phyloP scores from a whole-genome alignment of 2,329 filamentous ascomycete species.

The Fusarium sp. region DNA sequence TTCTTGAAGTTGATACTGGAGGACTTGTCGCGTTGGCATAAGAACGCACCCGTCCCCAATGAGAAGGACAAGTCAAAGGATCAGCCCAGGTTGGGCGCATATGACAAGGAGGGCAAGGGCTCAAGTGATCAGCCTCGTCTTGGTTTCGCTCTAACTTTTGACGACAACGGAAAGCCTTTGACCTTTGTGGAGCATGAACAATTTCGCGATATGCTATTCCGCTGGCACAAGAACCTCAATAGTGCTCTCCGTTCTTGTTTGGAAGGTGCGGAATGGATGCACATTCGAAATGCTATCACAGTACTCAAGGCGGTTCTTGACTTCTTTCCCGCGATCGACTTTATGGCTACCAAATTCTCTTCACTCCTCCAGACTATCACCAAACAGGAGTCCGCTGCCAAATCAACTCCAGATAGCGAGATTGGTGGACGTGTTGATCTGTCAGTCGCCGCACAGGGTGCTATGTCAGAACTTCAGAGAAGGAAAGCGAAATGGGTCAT shows the following conservation, averaged over 20 bases:
- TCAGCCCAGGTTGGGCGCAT: constrained; percentile 75
- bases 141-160: constrained; percentile 82
- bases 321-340: constrained; percentile 89
- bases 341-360: constrained; percentile 79
- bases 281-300: constrained; percentile 95
- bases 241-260: constrained; percentile 85
- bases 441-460: constrained; percentile 77
- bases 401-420: constrained; percentile 61
- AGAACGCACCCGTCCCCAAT: constrained; percentile 69
- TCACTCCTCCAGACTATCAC: constrained; percentile 75
- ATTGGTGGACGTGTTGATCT: constrained; percentile 77
- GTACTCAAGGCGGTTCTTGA: constrained; percentile 84
- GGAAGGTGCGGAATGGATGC: constrained; percentile 90
- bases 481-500: constrained; percentile 77
- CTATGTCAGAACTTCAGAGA: constrained; percentile 76
- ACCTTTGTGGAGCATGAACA: constrained; percentile 84
- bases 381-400: constrained; percentile 67
- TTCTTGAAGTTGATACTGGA: constrained; percentile 86
- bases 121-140: constrained; percentile 68
- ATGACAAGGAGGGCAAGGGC: constrained; percentile 80
- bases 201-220: constrained; percentile 86
- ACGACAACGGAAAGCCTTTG: constrained; percentile 73
- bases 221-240: constrained; percentile 89
- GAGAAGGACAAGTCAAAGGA: constrained; percentile 55
- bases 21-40: constrained; percentile 87